Evolutionary conservation across 768 basidiomycete species (phyloP).

Genomic region (Leccinum longicurvipes): DNA sequence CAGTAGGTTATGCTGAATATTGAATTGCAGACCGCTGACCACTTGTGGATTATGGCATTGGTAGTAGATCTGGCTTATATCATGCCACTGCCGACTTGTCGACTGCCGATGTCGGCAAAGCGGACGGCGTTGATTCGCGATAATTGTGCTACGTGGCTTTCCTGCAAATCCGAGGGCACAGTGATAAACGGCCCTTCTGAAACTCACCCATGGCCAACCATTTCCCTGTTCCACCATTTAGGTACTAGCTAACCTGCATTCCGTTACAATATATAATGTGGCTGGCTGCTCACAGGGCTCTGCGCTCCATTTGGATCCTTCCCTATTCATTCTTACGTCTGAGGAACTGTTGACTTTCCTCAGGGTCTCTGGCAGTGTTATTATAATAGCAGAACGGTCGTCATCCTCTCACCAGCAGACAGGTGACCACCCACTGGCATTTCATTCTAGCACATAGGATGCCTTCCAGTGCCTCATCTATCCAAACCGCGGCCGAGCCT

Average conservation of each 20-base stretch:
- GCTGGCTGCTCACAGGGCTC: background rate
- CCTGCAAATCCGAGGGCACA: background rate
- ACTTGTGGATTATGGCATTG: no score
- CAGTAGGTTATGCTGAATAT: background rate
- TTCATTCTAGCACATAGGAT: background rate
- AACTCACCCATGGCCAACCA: background rate
- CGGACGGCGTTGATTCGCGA: background rate
- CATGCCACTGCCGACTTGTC: no score
- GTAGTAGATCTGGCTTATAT: background rate
- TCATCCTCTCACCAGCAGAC: background rate
- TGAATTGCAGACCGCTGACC: no score
- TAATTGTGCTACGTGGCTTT: background rate
- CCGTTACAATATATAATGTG: background rate
- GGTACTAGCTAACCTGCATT: conserved; percentile 7
- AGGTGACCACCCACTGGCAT: background rate
- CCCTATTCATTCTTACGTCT: no score
- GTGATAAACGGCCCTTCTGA: conserved; percentile 27
- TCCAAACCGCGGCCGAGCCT: background rate
- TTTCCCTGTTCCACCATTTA: background rate
- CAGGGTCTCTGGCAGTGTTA: background rate
- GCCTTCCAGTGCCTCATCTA: conserved; percentile 3
- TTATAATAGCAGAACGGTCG: background rate
- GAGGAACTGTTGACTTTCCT: background rate
- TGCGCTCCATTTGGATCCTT: background rate
- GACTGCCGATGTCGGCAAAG: background rate